Base-by-base conservation (phyloP, 306 rosid species). In the Trichosanthes truncata region DNA sequence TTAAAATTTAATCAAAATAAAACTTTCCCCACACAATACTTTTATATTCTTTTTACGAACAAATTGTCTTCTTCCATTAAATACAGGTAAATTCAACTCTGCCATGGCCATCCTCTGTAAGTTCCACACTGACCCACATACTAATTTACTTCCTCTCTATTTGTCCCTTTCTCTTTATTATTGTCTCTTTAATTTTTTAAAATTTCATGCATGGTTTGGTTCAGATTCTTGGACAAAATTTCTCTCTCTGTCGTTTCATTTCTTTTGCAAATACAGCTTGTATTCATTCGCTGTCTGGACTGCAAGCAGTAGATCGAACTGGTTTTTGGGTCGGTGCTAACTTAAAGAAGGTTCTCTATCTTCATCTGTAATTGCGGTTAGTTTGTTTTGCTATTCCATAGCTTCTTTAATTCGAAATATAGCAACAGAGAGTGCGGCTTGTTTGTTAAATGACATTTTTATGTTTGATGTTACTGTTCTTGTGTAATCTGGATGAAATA, bases 171-270 rank as follows among this genome's bases (percentile, higher is more conserved):
- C 61, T 53, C 78, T 71, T 71, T 43, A 71, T 43, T 71, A n/a
- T 23, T 12, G 18, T 71, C 23, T 74, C 21, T 74, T n/a, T 49
- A 5, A 29, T 31, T 49, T 7, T 51, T 76, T 8, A 51, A n/a
- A 46, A 1, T 35, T 55, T 52, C 52, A 76, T 76, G 79, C 79
- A 76, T 76, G 68, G 67, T 55, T 76, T 7, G 52, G 79, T 55
- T 33, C 52, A 33, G 79, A 76, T 76, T 76, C 65, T 36, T n/a
- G 67, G 67, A 36, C 52, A 76, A 76, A 76, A 35, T 75, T 63
- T 35, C 79, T 75, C 63, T 31, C 48, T 49, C 65, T 43, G 15
- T 73, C 21, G 4, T 51, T 33, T 49, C 78, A 18, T 74, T 55
- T 75, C 49, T 33, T 55, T 75, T n/a, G 48, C 48, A 53, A 12